Base-by-base conservation (phyloP, 2,329 filamentous ascomycete genomes). In the Macrophomina phaseolina region DNA sequence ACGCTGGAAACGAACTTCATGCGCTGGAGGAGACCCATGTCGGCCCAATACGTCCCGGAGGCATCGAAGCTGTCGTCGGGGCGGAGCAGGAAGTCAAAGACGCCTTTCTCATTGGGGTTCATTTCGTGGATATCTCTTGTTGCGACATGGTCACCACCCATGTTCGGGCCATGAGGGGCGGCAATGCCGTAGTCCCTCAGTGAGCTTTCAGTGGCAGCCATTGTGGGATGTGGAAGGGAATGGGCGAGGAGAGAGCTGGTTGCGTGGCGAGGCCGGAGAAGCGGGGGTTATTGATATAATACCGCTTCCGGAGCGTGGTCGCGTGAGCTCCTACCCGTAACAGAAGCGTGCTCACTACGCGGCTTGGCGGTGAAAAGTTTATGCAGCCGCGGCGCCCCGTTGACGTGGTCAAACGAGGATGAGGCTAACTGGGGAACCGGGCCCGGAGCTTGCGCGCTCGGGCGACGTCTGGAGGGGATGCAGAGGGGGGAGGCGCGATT, bases 1-100 rank as follows among this genome's bases (percentile, higher is more conserved):
- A 93, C 89, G 67, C 87, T 85, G 77, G 82, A 84, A 75, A 97
- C 90, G 76, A 98, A 98, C 69, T 84, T 83, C 74, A 92, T 77
- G 69, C 92, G 89, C 82, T 94, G 81, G 68, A 79, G 73, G 61
- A 93, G 75, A 23, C 90, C 89, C 73, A 98, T 83, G 76, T 97
- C 94, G 40, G 94, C 94, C 94, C 94, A 98, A 86, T 98, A 98
- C 71, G 88, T 86, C 68, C 94, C 94, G 23, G 94, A 87, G 65
- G 86, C 80, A 66, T 91, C 92, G 81, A 94, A 97, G 70, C 89
- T 91, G 81, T 98, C 94, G 75, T 96, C 92, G 2, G 94, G 94
- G 65, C 91, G 91, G 66, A 96, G 91, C 67, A 97, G 83, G 71
- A 90, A 87, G 73, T 90, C 86, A 82, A 97, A 97, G 72, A 90